A percentile compares a stretch with the other conserved stretches of the same genome.
Evolutionary conservation across 1,284 basidiomycete genomes (phyloP).

Genomic region (Naganishia cerealis): DNA sequence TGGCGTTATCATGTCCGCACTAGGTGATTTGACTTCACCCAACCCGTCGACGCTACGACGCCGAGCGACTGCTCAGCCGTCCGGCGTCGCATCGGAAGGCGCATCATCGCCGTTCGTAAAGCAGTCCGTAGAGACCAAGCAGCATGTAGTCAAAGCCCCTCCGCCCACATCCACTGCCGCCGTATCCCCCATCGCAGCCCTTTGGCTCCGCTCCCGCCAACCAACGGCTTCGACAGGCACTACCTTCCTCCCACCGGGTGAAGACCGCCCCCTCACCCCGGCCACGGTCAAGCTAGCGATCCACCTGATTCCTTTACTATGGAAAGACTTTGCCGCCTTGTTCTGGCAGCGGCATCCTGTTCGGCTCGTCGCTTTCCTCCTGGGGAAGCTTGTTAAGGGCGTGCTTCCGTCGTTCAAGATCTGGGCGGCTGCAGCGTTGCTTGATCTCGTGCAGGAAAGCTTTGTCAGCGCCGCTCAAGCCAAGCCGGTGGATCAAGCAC

Average conservation of each 20-base stretch:
- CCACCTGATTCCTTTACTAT: slow-evolving; percentile 32
- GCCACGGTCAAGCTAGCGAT: slow-evolving; percentile 35
- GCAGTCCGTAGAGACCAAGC: neutral
- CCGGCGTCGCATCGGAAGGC: neutral
- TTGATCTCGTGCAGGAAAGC: slow-evolving; percentile 40
- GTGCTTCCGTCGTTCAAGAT: slow-evolving; percentile 38
- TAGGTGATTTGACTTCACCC: neutral
- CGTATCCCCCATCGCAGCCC: slow-evolving; percentile 13
- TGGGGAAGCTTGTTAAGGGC: slow-evolving; percentile 36
- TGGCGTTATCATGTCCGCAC: neutral
- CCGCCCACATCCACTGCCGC: neutral
- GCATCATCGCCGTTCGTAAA: neutral
- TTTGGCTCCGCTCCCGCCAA: slow-evolving; percentile 32
- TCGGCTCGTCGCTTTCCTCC: slow-evolving; percentile 32
- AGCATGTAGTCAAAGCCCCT: neutral
- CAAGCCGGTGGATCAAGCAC: slow-evolving; percentile 11
- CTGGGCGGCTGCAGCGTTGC: slow-evolving; percentile 37
- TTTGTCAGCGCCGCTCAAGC: slow-evolving; percentile 30
- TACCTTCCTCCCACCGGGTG: slow-evolving; percentile 29
- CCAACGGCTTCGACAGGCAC: neutral
- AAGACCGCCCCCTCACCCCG: slow-evolving; percentile 35
- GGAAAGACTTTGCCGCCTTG: slow-evolving; percentile 29
- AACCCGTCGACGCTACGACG: neutral
- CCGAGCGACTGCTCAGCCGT: neutral
- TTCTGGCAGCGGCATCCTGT: slow-evolving; percentile 31